phyloP scores from a whole-genome alignment of 441 rosid genomes.

The Mallotus japonicus region DNA sequence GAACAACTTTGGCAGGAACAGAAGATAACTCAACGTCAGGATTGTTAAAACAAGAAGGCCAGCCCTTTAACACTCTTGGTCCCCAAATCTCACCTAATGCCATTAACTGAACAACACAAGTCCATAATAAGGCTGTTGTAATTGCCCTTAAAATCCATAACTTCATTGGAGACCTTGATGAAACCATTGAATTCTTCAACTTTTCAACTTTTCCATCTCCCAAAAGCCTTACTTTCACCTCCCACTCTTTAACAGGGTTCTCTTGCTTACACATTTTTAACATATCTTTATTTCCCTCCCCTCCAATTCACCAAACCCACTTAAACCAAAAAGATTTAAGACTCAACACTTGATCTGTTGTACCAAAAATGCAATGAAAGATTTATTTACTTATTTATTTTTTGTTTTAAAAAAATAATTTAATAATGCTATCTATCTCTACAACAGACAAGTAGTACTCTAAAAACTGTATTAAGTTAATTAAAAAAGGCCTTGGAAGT shows the following conservation, averaged over 20 bases:
- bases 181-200: constrained; percentile 46
- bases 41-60: constrained; percentile 71
- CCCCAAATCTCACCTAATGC: constrained; percentile 86
- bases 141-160: constrained; percentile 87
- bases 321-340: constrained; percentile 18
- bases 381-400: not conserved
- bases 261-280: constrained; percentile 51
- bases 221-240: constrained; percentile 54
- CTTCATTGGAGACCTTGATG: constrained; percentile 57
- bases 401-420: not conserved
- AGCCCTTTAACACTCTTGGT: constrained; percentile 65
- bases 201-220: constrained; percentile 59
- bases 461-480: constrained; percentile 25
- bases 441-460: constrained; percentile 29
- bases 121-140: constrained; percentile 76
- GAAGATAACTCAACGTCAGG: constrained; percentile 41
- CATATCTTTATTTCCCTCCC: constrained; percentile 20
- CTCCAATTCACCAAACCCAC: constrained; percentile 24
- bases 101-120: constrained; percentile 75
- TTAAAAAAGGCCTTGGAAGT: constrained; percentile 27
- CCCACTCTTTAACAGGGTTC: constrained; percentile 44
- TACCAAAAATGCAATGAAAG: constrained; percentile 14
- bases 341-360: constrained; percentile 22
- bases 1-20: constrained; percentile 42
- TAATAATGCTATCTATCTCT: constrained; percentile 20